A percentile compares a stretch with the other conserved stretches of the same genome.
phyloP scores from a whole-genome alignment of 129 eudicot species.

The Apium graveolens region DNA sequence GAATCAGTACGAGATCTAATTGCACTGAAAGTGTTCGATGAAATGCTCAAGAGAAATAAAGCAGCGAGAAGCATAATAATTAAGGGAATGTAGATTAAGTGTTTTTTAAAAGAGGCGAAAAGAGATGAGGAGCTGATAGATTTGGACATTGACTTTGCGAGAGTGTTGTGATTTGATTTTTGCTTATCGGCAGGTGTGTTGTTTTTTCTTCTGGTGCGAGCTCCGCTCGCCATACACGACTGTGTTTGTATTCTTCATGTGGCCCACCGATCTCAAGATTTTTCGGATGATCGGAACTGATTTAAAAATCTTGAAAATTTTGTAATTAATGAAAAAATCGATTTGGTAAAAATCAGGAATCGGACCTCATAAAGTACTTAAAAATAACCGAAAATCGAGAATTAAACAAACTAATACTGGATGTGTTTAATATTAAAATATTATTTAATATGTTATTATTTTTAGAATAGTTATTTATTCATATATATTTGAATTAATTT shows the following conservation, averaged over 20 bases:
- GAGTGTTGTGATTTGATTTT: neutral
- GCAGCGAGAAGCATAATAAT: constrained; percentile 21
- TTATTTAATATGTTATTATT: too few relatives aligned
- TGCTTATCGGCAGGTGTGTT: neutral
- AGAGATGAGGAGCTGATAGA: constrained; percentile 11
- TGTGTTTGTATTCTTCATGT: neutral
- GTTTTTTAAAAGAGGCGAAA: constrained; percentile 11
- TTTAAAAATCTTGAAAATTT: too few relatives aligned
- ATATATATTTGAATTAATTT: too few relatives aligned
- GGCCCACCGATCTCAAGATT: neutral
- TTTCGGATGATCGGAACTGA: neutral
- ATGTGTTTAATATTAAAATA: too few relatives aligned
- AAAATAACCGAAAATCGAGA: too few relatives aligned
- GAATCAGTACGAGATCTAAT: constrained; percentile 20
- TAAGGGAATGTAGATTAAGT: constrained; percentile 22
- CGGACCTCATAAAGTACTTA: too few relatives aligned
- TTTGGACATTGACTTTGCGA: neutral
- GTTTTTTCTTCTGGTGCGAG: neutral
- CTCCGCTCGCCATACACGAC: neutral
- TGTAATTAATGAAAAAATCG: too few relatives aligned
- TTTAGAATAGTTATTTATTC: too few relatives aligned
- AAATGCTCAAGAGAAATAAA: constrained; percentile 24
- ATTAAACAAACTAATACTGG: too few relatives aligned
- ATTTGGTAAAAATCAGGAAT: too few relatives aligned
- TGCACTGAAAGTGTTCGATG: constrained; percentile 28